Conservation (phyloP, 2,329 filamentous ascomycete species). For the Ascochyta rabiei region DNA sequence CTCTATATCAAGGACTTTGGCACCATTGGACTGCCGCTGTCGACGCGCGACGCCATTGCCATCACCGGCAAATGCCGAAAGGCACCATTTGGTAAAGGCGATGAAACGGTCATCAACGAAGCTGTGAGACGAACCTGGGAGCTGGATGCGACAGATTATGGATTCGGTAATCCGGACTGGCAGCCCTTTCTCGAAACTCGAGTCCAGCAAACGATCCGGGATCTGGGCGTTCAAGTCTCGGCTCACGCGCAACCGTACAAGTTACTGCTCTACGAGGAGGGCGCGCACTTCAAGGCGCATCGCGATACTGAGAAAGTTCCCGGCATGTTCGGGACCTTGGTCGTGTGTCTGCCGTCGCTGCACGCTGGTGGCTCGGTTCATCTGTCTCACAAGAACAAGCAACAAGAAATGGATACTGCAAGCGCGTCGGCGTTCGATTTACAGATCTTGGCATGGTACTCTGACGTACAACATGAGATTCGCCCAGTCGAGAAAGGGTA, state of each 20-base stretch:
- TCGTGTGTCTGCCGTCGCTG: constrained; percentile 56
- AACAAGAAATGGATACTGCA: constrained; percentile 12
- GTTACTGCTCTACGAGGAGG: constrained; percentile 57
- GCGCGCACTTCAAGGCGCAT: constrained; percentile 57
- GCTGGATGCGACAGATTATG: constrained; percentile 29
- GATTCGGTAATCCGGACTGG: constrained; percentile 33
- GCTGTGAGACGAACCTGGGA: constrained; percentile 42
- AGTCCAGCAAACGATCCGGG: constrained; percentile 12
- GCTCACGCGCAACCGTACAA: constrained; percentile 25
- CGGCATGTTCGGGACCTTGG: constrained; percentile 59
- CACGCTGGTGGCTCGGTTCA: constrained; percentile 57
- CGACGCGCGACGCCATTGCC: constrained; percentile 17
- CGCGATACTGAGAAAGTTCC: constrained; percentile 56
- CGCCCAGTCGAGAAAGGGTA: constrained; percentile 55
- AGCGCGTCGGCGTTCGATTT: constrained; percentile 29
- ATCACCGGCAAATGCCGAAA: constrained; percentile 21
- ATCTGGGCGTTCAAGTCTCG: constrained; percentile 19
- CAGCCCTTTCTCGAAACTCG: constrained; percentile 17
- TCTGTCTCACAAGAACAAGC: constrained; percentile 47
- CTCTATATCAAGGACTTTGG: constrained; percentile 13
- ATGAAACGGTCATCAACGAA: constrained; percentile 39
- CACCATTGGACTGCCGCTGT: constrained; percentile 15
- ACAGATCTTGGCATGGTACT: constrained; percentile 52
- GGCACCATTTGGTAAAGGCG: constrained; percentile 39
- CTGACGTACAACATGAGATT: constrained; percentile 59